Base-by-base conservation (phyloP, 2,329 filamentous ascomycete genomes). In the Apiospora hydei region DNA sequence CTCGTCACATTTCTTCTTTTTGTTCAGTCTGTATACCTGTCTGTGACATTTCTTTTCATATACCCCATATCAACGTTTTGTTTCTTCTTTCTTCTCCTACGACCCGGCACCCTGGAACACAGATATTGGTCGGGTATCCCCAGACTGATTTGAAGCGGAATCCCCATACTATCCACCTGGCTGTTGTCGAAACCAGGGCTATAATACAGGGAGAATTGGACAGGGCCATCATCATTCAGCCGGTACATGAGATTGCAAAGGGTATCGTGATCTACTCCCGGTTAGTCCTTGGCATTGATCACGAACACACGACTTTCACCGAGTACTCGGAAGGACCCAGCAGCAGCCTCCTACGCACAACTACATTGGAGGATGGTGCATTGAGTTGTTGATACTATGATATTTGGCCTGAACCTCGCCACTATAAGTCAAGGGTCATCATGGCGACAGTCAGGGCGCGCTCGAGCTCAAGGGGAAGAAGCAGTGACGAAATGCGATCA, bases 401-500 rank as follows among this genome's bases (percentile, higher is more conserved):
- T 76, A 47, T 74, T 72, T 74, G 72, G 69, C 49, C 70, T 73
- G 72, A 53, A 68, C 74, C 71, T 70, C 68, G 53, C 69, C 72
- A 69, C 61, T 67, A 43, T 68, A 71, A 71, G 67, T 74, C 74
- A 75, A 74, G 44, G 68, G 69, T 72, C 75, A 77, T 71, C 51
- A 83, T 83, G 81, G 77, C 80, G 71, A 81, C 81, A 47, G 74
- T 76, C 64, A 79, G 78, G 68, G 71, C 75, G 71, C 76, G 76
- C 51, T 76, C 75, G 67, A 77, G 76, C 69, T 75, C 75, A 69
- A 77, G 77, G 72, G 76, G 75, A 70, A 75, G 76, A 44, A 68
- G 70, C 47, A 73, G 75, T 38, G 79, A 81, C 47, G 76, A 74
- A 70, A 75, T 74, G 47, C 75, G 75, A 68, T 74, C 76, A 41